Evolutionary conservation across 495 filamentous ascomycete species (phyloP).

Genomic region (Neurospora sp.): DNA sequence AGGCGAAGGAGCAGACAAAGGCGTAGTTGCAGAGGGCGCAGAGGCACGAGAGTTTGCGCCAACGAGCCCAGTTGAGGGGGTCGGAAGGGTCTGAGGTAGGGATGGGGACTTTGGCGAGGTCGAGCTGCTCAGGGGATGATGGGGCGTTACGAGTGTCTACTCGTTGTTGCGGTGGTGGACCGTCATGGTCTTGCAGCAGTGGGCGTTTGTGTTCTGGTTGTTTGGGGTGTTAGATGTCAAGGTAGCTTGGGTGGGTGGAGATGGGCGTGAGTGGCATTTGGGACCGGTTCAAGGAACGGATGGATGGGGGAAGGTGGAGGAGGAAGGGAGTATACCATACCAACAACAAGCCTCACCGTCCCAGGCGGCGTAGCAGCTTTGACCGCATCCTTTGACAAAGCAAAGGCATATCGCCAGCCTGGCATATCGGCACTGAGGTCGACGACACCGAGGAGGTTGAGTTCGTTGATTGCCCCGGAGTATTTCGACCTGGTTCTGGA

Average conservation of each 20-base stretch:
- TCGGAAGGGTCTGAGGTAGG: constrained; percentile 20
- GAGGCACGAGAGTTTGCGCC: constrained; percentile 20
- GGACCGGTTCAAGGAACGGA: neutral
- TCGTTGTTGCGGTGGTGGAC: neutral
- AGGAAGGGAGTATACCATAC: constrained; percentile 2
- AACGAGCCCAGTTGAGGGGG: constrained; percentile 21
- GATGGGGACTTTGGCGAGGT: constrained; percentile 11
- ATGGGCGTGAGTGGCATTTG: neutral
- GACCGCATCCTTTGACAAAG: constrained; percentile 14
- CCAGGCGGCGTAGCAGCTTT: constrained; percentile 21
- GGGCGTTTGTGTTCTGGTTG: constrained; percentile 6
- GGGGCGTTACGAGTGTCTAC: neutral
- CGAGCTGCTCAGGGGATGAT: neutral
- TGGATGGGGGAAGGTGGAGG: too few species aligned
- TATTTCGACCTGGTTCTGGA: neutral
- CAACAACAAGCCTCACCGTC: constrained; percentile 20
- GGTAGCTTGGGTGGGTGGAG: neutral
- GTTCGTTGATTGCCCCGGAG: neutral
- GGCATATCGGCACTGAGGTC: constrained; percentile 11
- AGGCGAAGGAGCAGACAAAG: constrained; percentile 19
- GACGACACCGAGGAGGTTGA: neutral
- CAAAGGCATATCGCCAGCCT: constrained; percentile 20
- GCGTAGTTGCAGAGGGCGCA: constrained; percentile 14
- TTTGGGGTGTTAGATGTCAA: constrained; percentile 5
- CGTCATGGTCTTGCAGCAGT: neutral